Evolutionary conservation across 371 early-diverging fungal species (phyloP).

Genomic region (Rhizopus stolonifer): DNA sequence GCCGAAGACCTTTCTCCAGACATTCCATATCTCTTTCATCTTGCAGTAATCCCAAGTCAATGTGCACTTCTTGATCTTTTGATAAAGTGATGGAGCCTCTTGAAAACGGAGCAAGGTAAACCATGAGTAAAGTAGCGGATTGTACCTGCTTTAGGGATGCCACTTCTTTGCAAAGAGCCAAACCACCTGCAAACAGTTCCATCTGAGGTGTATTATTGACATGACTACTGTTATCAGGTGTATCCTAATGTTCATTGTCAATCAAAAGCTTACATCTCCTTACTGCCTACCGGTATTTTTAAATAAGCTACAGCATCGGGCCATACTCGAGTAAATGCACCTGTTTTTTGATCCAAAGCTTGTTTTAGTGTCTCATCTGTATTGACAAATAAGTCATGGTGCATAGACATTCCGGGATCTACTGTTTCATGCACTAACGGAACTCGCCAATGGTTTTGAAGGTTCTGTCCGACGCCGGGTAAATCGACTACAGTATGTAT

Average conservation of each 20-base stretch:
- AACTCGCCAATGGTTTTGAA: slow-evolving; percentile 38
- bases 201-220: slow-evolving; percentile 21
- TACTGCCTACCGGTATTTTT: slow-evolving; percentile 19
- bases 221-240: slow-evolving; percentile 26
- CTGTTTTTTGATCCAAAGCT: slow-evolving; percentile 7
- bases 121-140: slow-evolving; percentile 20
- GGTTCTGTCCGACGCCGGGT: slow-evolving; percentile 42
- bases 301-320: slow-evolving; percentile 36
- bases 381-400: slow-evolving; percentile 9
- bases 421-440: slow-evolving; percentile 23
- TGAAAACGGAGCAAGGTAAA: slow-evolving; percentile 23
- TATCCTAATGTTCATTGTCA: slow-evolving; percentile 2
- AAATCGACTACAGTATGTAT: slow-evolving; percentile 22
- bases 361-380: slow-evolving; percentile 8
- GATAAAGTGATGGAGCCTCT: slow-evolving; percentile 17
- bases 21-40: slow-evolving; percentile 24
- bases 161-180: slow-evolving; percentile 21
- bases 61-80: not conserved
- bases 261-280: not conserved
- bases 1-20: slow-evolving; percentile 14
- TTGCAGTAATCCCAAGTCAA: slow-evolving; percentile 17
- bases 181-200: slow-evolving; percentile 26
- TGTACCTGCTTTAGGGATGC: slow-evolving; percentile 17
- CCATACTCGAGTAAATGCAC: slow-evolving; percentile 26
- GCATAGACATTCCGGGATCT: slow-evolving; percentile 15